phyloP scores from a whole-genome alignment of 139 green algal genomes.

The Tetradesmus obliquus region DNA sequence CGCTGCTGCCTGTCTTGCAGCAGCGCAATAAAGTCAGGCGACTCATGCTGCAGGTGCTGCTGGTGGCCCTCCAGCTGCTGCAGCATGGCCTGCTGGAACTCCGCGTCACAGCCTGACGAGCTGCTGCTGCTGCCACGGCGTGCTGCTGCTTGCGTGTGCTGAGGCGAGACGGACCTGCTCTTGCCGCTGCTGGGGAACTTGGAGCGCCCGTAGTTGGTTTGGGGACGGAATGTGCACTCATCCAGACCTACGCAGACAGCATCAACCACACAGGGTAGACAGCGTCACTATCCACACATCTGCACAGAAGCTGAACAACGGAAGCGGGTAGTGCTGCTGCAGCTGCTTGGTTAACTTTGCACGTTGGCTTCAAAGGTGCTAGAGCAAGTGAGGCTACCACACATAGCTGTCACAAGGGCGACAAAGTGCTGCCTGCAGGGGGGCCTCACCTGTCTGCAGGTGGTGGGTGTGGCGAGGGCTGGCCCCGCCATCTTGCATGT shows the following conservation, averaged over 20 bases:
- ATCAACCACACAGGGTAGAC: not conserved
- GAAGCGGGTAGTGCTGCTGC: not conserved
- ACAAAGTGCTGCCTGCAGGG: not conserved
- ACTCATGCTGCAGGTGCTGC: not conserved
- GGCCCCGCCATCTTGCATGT: not conserved
- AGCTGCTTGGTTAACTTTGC: too few species aligned
- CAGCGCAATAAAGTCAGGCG: not conserved
- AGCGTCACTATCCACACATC: not conserved
- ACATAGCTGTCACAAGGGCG: not conserved
- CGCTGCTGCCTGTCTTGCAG: not conserved
- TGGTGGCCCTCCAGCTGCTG: constrained; percentile 17
- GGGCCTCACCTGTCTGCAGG: not conserved
- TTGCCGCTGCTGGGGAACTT: constrained; percentile 19
- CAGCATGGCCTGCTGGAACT: not conserved
- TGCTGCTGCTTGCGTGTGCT: not conserved
- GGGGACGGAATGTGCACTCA: constrained; percentile 11
- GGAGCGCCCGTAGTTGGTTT: not conserved
- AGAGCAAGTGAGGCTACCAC: too few species aligned
- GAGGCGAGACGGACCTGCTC: not conserved
- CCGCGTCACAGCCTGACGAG: not conserved
- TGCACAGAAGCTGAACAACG: not conserved
- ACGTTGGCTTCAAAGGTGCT: too few species aligned
- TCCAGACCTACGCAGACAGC: not conserved
- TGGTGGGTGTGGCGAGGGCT: not conserved
- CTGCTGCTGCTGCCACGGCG: not conserved